These are phyloP conservation scores for Fusarium continuum DNA, from an alignment of 2,329 filamentous ascomycete genomes.

Conservation along the genomic window DNA sequence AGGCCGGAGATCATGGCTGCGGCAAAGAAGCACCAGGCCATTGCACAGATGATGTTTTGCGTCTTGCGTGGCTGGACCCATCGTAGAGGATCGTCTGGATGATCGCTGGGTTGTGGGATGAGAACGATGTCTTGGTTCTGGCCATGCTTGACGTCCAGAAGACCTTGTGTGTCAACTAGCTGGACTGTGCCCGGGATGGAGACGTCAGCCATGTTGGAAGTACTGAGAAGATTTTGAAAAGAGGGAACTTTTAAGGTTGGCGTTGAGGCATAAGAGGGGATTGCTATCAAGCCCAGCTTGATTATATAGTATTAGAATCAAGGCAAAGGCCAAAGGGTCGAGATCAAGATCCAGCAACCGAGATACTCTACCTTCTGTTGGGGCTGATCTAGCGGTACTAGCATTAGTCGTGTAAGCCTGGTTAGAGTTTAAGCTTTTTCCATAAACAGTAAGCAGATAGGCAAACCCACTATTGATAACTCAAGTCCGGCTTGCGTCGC, in stretches of 20 bases:
- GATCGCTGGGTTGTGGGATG: conserved; percentile 37
- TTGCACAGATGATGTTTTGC: conserved; percentile 34
- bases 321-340: not conserved
- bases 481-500: not conserved
- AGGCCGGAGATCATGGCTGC: conserved; percentile 39
- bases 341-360: not conserved
- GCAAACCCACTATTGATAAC: not conserved
- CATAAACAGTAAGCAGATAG: not conserved
- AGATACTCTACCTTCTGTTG: not conserved
- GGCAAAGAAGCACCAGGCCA: conserved; percentile 41
- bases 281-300: no score
- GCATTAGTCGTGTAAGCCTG: not conserved
- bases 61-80: conserved; percentile 35
- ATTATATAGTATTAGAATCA: not conserved
- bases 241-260: no score
- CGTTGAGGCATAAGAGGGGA: no score
- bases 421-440: not conserved
- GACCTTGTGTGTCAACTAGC: conserved; percentile 32
- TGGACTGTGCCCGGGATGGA: conserved; percentile 35
- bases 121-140: conserved; percentile 32
- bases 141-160: conserved; percentile 32
- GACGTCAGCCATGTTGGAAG: no score
- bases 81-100: conserved; percentile 39
- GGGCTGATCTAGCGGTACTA: not conserved
- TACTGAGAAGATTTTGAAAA: no score